Base-by-base conservation (phyloP, 306 rosid species). In the Sesbania bispinosa region DNA sequence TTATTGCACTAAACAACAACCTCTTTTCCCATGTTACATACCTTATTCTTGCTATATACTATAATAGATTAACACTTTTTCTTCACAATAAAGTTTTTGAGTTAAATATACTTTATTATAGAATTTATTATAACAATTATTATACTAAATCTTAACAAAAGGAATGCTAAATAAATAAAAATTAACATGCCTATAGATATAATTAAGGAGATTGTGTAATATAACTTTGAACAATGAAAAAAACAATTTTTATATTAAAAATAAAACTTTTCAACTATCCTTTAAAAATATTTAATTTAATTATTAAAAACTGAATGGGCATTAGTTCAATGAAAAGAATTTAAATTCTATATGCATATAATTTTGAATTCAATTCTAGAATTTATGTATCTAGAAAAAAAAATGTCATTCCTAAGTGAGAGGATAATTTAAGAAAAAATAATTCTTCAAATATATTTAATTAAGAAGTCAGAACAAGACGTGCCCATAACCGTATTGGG, bases 401-500 rank as follows among this genome's bases (percentile, higher is more conserved):
- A 8, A 7, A 10, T 20, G 57, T 50, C 29, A 26, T 4, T 4
- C 29, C 29, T 2, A 26, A 9, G 57, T 7, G 20, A 52, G 1
- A 3, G 11, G 46, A 23, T 23, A 14, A 4, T 19, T 1, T 1
- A 69, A 11, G 27, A 29, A 18, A 4, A 14, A 38, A 10, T 23
- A 43, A 18, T 58, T 47, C 19, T 71, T 41, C 3, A 59, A 74
- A 52, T 9, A 3, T n/a, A n/a, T n/a, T n/a, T n/a, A 55, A 4
- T 54, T 3, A 51, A 48, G 33, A 54, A 63, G 63, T 63, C 11
- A 10, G 18, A 59, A 24, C 20, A 62, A 48, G 80, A 65, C 26
- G 60, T 67, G 67, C 43, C 71, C 79, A 7, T 65, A 33, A 62
- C 41, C 29, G 53, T 26, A 62, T 7, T 32, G 54, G 45, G 20